A percentile compares a stretch with the other conserved stretches of the same genome.
phyloP scores from a whole-genome alignment of 768 basidiomycete species.

The Ramaria sp. region DNA sequence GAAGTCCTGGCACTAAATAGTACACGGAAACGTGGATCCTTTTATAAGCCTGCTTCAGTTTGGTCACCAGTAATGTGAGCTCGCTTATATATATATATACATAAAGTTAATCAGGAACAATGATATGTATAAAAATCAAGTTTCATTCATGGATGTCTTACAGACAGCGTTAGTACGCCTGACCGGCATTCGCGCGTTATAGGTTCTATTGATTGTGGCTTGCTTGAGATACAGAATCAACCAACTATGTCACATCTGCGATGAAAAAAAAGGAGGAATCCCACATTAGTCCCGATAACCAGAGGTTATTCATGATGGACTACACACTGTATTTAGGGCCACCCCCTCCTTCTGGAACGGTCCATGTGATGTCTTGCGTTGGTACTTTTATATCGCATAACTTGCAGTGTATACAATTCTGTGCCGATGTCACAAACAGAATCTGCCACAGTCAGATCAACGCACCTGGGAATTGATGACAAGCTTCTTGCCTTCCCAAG shows the following conservation, averaged over 20 bases:
- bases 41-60: too few species aligned
- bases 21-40: too few species aligned
- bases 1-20: too few species aligned
- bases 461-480: constrained; percentile 94
- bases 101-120: neutral
- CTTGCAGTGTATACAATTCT: constrained; percentile 94
- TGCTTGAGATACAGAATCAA: neutral
- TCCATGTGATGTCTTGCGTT: constrained; percentile 95
- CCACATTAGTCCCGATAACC: neutral
- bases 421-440: constrained; percentile 21
- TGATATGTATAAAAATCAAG: neutral
- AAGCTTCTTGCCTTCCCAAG: constrained; percentile 73
- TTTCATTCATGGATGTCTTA: neutral
- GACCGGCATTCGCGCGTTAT: too few species aligned
- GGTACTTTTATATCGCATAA: constrained; percentile 95
- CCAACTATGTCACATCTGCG: neutral
- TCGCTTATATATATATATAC: neutral
- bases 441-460: neutral
- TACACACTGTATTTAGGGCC: constrained; percentile 89
- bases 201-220: too few species aligned
- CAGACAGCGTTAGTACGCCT: neutral
- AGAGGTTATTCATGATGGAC: neutral
- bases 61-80: neutral
- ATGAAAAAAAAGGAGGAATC: too few species aligned
- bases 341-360: constrained; percentile 91